Evolutionary conservation across 495 filamentous ascomycete species (phyloP).

Genomic region (Talaromyces liani): DNA sequence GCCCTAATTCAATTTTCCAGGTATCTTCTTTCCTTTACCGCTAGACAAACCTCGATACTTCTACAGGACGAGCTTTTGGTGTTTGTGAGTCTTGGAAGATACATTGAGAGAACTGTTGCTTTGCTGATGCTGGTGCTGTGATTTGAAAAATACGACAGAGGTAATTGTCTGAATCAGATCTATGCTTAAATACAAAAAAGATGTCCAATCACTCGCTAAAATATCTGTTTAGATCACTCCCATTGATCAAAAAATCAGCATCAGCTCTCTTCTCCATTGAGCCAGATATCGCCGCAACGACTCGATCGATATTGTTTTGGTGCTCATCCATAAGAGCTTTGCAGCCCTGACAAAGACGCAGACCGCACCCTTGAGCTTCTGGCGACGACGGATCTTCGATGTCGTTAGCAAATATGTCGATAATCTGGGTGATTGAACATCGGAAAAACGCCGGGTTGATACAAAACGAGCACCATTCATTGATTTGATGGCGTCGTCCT

Average conservation of each 20-base stretch:
- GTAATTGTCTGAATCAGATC: background rate
- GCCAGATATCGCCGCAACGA: conserved; percentile 13
- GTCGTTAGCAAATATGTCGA: conserved; percentile 12
- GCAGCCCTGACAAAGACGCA: conserved; percentile 32
- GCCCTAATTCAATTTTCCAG: background rate
- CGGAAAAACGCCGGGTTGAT: conserved; percentile 27
- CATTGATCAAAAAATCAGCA: conserved; percentile 2
- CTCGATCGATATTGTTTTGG: conserved; percentile 20
- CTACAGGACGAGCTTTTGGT: too few relatives aligned
- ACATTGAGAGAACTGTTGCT: too few relatives aligned
- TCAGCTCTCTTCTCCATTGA: conserved; percentile 3
- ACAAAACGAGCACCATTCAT: conserved; percentile 35
- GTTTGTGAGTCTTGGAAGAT: too few relatives aligned
- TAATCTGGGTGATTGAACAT: conserved; percentile 17
- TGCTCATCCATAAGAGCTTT: conserved; percentile 17
- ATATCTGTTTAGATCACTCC: conserved; percentile 7
- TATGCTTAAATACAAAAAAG: background rate
- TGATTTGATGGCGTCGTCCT: conserved; percentile 10
- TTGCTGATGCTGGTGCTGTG: background rate
- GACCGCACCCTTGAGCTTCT: conserved; percentile 27
- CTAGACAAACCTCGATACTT: too few relatives aligned
- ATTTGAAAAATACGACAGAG: background rate
- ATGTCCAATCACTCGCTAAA: background rate
- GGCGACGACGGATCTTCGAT: conserved; percentile 3
- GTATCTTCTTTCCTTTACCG: too few relatives aligned